Percentiles rank a stretch among this genome's conserved stretches.
phyloP scores from a whole-genome alignment of 345 rosid genomes.

The Populus pruinosa region DNA sequence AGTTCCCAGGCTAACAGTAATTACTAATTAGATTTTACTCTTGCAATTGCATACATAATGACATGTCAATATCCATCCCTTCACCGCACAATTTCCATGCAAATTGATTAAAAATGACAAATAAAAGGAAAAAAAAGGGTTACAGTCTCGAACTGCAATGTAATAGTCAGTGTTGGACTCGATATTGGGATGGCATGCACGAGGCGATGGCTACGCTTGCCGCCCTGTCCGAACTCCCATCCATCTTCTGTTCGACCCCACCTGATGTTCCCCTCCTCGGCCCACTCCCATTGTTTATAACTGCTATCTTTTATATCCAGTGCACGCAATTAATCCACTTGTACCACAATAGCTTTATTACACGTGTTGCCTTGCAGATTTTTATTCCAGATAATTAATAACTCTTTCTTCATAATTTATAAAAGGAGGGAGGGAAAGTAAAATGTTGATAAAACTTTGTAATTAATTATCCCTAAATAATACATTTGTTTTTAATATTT shows the following conservation, averaged over 20 bases:
- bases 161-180: background rate
- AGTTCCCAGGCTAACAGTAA: too few relatives aligned
- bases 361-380: too few relatives aligned
- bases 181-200: constrained; percentile 10
- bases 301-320: too few relatives aligned
- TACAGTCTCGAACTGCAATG: background rate
- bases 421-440: too few relatives aligned
- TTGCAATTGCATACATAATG: too few relatives aligned
- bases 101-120: background rate
- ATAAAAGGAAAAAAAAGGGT: background rate
- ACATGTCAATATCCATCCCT: background rate
- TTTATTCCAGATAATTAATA: too few relatives aligned
- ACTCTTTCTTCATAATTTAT: too few relatives aligned
- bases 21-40: too few relatives aligned
- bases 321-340: background rate
- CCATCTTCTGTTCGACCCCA: constrained; percentile 6
- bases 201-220: constrained; percentile 38
- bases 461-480: too few relatives aligned
- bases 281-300: background rate
- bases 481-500: too few relatives aligned
- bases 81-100: background rate
- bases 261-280: background rate
- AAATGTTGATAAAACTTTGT: too few relatives aligned
- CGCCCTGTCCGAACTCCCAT: constrained; percentile 20
- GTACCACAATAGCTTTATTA: too few relatives aligned